Conservation (phyloP, 371 early-diverging fungal genomes). For the Thermomucor indicae-seudaticae region DNA sequence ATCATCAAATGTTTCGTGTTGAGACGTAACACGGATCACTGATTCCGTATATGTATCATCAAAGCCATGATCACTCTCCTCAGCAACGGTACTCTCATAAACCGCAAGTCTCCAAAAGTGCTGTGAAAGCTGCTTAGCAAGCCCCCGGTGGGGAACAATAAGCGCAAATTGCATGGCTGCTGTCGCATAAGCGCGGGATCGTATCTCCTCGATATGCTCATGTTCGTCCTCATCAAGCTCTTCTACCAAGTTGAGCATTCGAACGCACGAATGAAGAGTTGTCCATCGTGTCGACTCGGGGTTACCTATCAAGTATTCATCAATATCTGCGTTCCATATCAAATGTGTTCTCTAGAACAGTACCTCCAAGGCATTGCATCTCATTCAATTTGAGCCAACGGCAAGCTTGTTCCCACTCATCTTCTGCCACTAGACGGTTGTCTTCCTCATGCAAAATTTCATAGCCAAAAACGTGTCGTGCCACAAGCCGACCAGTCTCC, state of each 20-base stretch:
- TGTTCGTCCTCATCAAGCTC: conserved; percentile 24
- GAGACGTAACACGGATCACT: conserved; percentile 19
- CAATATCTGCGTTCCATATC: no score
- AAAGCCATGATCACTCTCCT: conserved; percentile 3
- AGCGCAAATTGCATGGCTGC: conserved; percentile 34
- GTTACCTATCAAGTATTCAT: no score
- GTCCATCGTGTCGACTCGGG: conserved; percentile 17
- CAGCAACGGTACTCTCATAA: conserved; percentile 8
- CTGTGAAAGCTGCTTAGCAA: conserved; percentile 12
- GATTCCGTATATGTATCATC: conserved; percentile 22
- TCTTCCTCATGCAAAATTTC: conserved; percentile 27
- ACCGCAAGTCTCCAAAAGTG: conserved; percentile 29
- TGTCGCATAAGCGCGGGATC: conserved; percentile 38
- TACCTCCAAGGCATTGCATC: conserved; percentile 28
- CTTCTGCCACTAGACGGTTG: conserved; percentile 11
- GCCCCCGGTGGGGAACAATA: conserved; percentile 7
- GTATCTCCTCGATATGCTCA: conserved; percentile 9
- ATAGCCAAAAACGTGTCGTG: conserved; percentile 33
- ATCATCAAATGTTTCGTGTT: conserved; percentile 18
- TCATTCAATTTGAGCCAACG: conserved; percentile 44
- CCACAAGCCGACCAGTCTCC: conserved; percentile 21
- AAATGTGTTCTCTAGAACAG: neutral
- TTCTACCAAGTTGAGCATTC: conserved; percentile 38
- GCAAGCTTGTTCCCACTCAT: conserved; percentile 31
- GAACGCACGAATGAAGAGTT: conserved; percentile 28